Evolutionary conservation across 106 monocot species (phyloP).

Genomic region (Platanthera guangdongensis): DNA sequence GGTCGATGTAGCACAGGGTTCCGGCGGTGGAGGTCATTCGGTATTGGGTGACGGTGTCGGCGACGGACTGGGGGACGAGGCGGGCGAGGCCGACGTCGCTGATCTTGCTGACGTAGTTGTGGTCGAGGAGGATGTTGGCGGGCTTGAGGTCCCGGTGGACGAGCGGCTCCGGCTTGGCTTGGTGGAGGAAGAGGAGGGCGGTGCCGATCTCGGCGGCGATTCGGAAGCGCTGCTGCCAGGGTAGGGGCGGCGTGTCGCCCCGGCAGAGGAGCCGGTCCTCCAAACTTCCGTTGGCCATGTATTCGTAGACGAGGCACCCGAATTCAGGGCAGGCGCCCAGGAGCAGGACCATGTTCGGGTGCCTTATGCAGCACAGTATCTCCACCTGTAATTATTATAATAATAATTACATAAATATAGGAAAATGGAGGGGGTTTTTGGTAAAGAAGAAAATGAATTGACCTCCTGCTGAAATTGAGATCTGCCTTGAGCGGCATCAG

Average conservation of each 20-base stretch:
- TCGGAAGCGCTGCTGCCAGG: conserved; percentile 30
- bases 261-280: conserved; percentile 22
- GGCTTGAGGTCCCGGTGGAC: conserved; percentile 32
- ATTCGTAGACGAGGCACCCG: conserved; percentile 30
- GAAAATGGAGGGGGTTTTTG: no score
- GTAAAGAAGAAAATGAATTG: background rate
- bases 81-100: conserved; percentile 32
- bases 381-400: conserved; percentile 9
- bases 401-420: no score
- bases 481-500: conserved; percentile 37
- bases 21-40: conserved; percentile 24
- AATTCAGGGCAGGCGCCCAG: conserved; percentile 26
- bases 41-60: conserved; percentile 25
- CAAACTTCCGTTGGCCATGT: conserved; percentile 28
- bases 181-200: conserved; percentile 32
- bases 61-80: conserved; percentile 15
- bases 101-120: conserved; percentile 28
- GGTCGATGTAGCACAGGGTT: conserved; percentile 28
- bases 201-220: conserved; percentile 25
- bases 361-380: conserved; percentile 20
- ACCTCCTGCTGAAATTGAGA: conserved; percentile 49
- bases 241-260: conserved; percentile 16
- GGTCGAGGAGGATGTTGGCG: conserved; percentile 27
- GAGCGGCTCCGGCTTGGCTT: conserved; percentile 20
- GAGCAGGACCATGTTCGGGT: conserved; percentile 31